These are phyloP conservation scores for Coffea canephora DNA, from an alignment of 257 asterid species.

Conservation along the genomic window DNA sequence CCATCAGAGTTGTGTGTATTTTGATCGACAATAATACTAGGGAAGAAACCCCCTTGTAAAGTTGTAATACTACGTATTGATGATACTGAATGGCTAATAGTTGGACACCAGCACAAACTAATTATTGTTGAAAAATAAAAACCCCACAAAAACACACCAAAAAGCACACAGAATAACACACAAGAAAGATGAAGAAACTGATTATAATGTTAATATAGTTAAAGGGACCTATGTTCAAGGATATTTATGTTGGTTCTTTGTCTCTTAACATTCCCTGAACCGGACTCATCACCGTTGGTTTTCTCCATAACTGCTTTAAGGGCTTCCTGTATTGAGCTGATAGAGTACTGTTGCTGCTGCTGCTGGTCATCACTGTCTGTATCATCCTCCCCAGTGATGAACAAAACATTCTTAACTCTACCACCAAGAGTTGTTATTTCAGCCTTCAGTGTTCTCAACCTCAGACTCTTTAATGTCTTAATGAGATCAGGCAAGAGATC, in stretches of 20 bases:
- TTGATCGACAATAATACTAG: background rate
- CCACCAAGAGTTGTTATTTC: slow-evolving; percentile 83
- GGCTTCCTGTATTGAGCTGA: slow-evolving; percentile 71
- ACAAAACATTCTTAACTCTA: slow-evolving; percentile 70
- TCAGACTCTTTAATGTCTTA: slow-evolving; percentile 67
- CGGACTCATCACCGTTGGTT: slow-evolving; percentile 55
- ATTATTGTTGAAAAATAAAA: slow-evolving; percentile 3
- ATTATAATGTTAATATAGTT: background rate
- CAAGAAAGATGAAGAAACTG: background rate
- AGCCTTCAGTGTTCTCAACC: slow-evolving; percentile 61
- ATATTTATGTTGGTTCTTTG: slow-evolving; percentile 64
- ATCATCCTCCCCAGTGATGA: slow-evolving; percentile 60
- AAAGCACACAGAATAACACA: background rate
- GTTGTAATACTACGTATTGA: background rate
- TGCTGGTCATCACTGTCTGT: slow-evolving; percentile 12
- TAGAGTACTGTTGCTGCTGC: slow-evolving; percentile 33
- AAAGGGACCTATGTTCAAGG: slow-evolving; percentile 52
- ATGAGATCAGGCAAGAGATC: slow-evolving; percentile 76
- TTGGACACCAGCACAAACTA: background rate
- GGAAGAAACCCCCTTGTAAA: background rate
- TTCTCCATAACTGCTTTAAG: slow-evolving; percentile 83
- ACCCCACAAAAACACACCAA: slow-evolving; percentile 32
- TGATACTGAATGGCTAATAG: slow-evolving; percentile 10
- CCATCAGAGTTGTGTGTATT: background rate
- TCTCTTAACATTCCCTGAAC: slow-evolving; percentile 67